A percentile compares a stretch with the other conserved stretches of the same genome.
These are phyloP conservation scores for Tricholoma terreum DNA, from an alignment of 768 basidiomycete species.

Conservation along the genomic window DNA sequence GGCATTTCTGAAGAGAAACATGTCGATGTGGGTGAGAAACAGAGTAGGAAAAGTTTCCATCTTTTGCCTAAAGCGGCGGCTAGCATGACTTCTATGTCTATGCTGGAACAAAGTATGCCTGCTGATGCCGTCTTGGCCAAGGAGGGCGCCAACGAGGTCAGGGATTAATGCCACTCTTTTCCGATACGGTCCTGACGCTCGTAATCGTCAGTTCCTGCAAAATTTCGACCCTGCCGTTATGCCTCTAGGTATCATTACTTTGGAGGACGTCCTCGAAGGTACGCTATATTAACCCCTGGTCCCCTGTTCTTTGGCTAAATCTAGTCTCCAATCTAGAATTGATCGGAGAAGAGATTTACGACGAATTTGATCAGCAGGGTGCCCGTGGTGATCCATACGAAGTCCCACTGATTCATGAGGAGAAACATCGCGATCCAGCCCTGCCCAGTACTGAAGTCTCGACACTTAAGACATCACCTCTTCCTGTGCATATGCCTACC, in stretches of 20 bases:
- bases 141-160: slow-evolving; percentile 70
- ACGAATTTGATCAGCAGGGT: slow-evolving; percentile 84
- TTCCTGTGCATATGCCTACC: slow-evolving; percentile 34
- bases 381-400: slow-evolving; percentile 51
- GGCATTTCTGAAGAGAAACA: slow-evolving; percentile 1
- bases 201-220: slow-evolving; percentile 63
- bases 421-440: slow-evolving; percentile 12
- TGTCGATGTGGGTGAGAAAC: slow-evolving; percentile 17
- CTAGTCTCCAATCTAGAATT: slow-evolving; percentile 50
- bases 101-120: slow-evolving; percentile 80
- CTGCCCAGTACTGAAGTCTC: slow-evolving; percentile 5
- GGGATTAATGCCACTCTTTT: slow-evolving; percentile 13
- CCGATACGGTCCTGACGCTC: neutral
- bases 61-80: slow-evolving; percentile 35
- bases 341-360: slow-evolving; percentile 91
- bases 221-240: slow-evolving; percentile 77
- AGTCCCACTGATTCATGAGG: slow-evolving; percentile 23
- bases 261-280: slow-evolving; percentile 93
- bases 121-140: slow-evolving; percentile 82
- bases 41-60: slow-evolving; percentile 35
- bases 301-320: neutral
- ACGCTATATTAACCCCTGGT: slow-evolving; percentile 1
- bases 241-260: slow-evolving; percentile 88
- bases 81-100: slow-evolving; percentile 44
- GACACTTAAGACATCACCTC: neutral